A percentile compares a stretch with the other conserved stretches of the same genome.
Conservation (phyloP, 1,139 yeast genomes). For the Candida frijolesensis region DNA sequence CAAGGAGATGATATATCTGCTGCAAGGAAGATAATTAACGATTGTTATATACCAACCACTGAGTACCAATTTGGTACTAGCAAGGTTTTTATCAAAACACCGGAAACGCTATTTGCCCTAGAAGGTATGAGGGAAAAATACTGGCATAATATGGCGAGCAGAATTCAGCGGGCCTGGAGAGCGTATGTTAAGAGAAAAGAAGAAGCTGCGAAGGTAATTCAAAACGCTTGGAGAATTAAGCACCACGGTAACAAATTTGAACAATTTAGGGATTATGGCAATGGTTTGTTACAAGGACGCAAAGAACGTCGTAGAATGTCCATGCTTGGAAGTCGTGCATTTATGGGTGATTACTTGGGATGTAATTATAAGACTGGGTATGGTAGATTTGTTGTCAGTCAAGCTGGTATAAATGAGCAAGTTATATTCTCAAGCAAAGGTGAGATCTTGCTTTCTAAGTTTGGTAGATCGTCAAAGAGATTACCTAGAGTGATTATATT, state of each 20-base stretch:
- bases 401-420: slow-evolving; percentile 68
- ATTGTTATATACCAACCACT: slow-evolving; percentile 74
- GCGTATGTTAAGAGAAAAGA: slow-evolving; percentile 76
- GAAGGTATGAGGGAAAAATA: slow-evolving; percentile 97
- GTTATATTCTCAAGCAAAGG: slow-evolving; percentile 83
- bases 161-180: slow-evolving; percentile 97
- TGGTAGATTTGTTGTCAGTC: slow-evolving; percentile 68
- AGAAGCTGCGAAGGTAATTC: slow-evolving; percentile 85
- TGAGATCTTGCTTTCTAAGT: slow-evolving; percentile 78
- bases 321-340: slow-evolving; percentile 86
- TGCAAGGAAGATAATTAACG: slow-evolving; percentile 72
- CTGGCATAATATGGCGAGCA: slow-evolving; percentile 98
- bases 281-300: slow-evolving; percentile 63
- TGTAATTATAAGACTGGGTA: slow-evolving; percentile 73
- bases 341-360: slow-evolving; percentile 89
- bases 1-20: slow-evolving; percentile 84
- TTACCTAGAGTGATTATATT: slow-evolving; percentile 72
- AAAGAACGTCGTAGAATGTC: slow-evolving; percentile 92
- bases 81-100: slow-evolving; percentile 95
- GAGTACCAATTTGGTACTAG: slow-evolving; percentile 94
- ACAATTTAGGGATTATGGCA: slow-evolving; percentile 84
- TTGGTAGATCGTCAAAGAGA: slow-evolving; percentile 89
- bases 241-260: slow-evolving; percentile 82
- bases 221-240: slow-evolving; percentile 80
- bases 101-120: slow-evolving; percentile 92